Evolutionary conservation across 495 filamentous ascomycete genomes (phyloP), one percentile per base, ranked within the genome.

Genomic region (Acidomyces sp.): DNA sequence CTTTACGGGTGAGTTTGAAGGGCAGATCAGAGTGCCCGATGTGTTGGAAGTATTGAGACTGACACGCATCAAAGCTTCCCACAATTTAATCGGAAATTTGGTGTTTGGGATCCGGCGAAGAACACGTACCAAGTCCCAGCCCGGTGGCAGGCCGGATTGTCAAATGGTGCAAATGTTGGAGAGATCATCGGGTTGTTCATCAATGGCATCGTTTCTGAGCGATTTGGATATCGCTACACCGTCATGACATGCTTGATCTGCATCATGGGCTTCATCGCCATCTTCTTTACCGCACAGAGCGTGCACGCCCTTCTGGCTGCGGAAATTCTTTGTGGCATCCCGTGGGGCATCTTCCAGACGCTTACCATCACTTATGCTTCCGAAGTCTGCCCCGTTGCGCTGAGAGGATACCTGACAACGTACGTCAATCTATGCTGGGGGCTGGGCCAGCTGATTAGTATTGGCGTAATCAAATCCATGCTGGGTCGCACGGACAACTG

Each of bases 331-430:
- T 78, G 76, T 43, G 81, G 82, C 51, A 75, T 86, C 46, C 77
- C 78, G 28, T 86, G 81, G 81, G 82, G 82, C 46, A 75, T 88
- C 22, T 52, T 52, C 27, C 48, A 52, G 24, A 86, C 82, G 1
- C 60, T 80, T 21, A 80, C 78, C 35, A 77, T 81, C 57, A 84
- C 80, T 2, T 88, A 86, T 45, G 82, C 81, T 29, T 82, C 80
- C 34, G 82, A 88, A 53, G 78, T 85, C 26, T 58, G 60, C 23
- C 66, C 66, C 2, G 48, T 67, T 16, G 55, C 61, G 9, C 56
- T 70, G 2, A 59, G 66, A 23, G 55, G 55, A 2, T 63, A 62
- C 13, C 55, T 68, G 10, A 70, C 66, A 1, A 61, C 63, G 0
- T 68, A 66, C 29, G 56, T 63, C 23, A 63, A 63, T 37, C 46